phyloP scores from a whole-genome alignment of 2,329 filamentous ascomycete species.

The Pseudogymnoascus sp. region DNA sequence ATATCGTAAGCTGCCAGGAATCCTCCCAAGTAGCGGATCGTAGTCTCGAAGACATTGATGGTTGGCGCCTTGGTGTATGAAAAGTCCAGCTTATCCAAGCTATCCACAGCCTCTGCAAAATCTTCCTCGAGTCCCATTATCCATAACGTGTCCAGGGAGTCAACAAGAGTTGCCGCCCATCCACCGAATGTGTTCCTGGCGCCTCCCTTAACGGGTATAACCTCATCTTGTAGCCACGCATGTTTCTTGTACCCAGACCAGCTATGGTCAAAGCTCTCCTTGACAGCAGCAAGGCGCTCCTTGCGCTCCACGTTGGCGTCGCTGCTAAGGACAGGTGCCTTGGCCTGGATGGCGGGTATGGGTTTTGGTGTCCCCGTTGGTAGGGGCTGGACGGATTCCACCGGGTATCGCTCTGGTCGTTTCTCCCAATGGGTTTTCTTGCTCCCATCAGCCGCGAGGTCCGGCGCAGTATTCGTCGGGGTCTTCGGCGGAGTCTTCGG shows the following conservation, averaged over 20 bases:
- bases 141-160: conserved; percentile 76
- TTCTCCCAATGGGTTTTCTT: conserved; percentile 61
- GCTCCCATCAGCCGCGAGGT: conserved; percentile 12
- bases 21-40: conserved; percentile 84
- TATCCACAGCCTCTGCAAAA: conserved; percentile 68
- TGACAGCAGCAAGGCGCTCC: conserved; percentile 58
- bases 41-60: conserved; percentile 89
- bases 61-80: conserved; percentile 57
- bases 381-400: conserved; percentile 68
- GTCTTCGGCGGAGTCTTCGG: conserved; percentile 15
- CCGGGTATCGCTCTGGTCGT: conserved; percentile 66
- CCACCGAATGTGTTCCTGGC: conserved; percentile 78
- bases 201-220: conserved; percentile 61
- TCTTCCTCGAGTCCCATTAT: conserved; percentile 74
- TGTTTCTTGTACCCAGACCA: conserved; percentile 75
- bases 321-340: conserved; percentile 57
- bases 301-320: conserved; percentile 53
- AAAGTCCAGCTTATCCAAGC: conserved; percentile 71
- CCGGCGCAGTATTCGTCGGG: no score
- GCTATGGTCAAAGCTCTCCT: conserved; percentile 64
- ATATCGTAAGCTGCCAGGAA: conserved; percentile 81
- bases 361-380: conserved; percentile 61
- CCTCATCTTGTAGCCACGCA: conserved; percentile 82
- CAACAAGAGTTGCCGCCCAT: conserved; percentile 83
- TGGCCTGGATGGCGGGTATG: conserved; percentile 72